A percentile compares a stretch with the other conserved stretches of the same genome.
Evolutionary conservation across 2,329 filamentous ascomycete species (phyloP).

Genomic region (Beauveria medogensis): DNA sequence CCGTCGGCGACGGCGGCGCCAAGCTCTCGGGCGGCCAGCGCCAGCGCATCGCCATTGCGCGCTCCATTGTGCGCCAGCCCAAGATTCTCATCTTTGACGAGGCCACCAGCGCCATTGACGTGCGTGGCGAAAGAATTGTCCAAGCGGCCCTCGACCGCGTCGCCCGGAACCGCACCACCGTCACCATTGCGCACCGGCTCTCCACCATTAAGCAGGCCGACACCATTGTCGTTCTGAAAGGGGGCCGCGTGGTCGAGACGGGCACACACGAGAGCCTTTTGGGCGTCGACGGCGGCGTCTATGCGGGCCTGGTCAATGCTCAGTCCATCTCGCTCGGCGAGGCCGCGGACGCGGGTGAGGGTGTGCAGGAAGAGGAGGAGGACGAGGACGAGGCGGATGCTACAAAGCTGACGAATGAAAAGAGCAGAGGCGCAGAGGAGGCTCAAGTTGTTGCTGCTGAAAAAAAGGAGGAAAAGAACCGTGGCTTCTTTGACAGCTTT

Average conservation of each 20-base stretch:
- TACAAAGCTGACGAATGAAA: conserved; percentile 38
- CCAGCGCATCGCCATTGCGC: conserved; percentile 61
- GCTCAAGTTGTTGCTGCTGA: conserved; percentile 20
- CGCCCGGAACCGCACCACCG: conserved; percentile 56
- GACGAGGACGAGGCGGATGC: conserved; percentile 34
- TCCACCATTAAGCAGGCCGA: conserved; percentile 73
- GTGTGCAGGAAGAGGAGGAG: conserved; percentile 35
- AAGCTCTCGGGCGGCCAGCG: conserved; percentile 74
- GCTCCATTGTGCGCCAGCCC: conserved; percentile 58
- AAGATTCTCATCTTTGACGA: conserved; percentile 69
- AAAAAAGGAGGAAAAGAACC: conserved; percentile 27
- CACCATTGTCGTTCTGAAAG: conserved; percentile 66
- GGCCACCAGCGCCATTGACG: conserved; percentile 60
- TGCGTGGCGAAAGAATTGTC: conserved; percentile 49
- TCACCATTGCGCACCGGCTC: conserved; percentile 67
- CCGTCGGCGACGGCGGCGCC: conserved; percentile 69
- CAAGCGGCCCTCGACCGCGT: conserved; percentile 53
- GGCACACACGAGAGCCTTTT: conserved; percentile 70
- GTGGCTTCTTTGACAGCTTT: conserved; percentile 51
- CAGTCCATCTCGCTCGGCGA: conserved; percentile 50
- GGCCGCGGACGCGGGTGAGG: conserved; percentile 29
- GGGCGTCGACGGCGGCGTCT: conserved; percentile 50
- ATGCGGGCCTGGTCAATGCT: conserved; percentile 58
- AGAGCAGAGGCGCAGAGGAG: conserved; percentile 35
- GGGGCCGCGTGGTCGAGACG: conserved; percentile 63